phyloP scores from a whole-genome alignment of 805 yeast species.

The Candida ponderosae region DNA sequence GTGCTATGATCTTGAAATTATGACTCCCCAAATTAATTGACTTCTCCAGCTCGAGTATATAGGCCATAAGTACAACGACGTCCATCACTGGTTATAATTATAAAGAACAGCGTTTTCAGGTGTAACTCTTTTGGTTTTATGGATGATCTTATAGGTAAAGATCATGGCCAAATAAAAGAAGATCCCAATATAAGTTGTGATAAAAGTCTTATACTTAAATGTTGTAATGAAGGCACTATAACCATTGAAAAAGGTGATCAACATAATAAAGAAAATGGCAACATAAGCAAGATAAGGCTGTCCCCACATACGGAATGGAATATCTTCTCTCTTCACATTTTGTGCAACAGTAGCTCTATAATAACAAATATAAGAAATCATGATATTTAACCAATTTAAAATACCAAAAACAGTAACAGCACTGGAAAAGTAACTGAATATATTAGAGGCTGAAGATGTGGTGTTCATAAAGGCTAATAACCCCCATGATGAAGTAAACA shows the following conservation, averaged over 20 bases:
- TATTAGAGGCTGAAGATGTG: constrained; percentile 41
- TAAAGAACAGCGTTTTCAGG: constrained; percentile 44
- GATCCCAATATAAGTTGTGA: constrained; percentile 56
- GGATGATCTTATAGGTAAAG: constrained; percentile 41
- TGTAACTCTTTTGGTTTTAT: constrained; percentile 32
- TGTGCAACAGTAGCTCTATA: constrained; percentile 55
- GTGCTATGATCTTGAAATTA: no score
- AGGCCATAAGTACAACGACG: background rate
- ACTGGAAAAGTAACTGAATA: constrained; percentile 61
- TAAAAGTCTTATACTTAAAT: constrained; percentile 45
- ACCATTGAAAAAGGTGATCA: constrained; percentile 32
- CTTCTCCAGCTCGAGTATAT: no score
- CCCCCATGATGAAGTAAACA: constrained; percentile 41
- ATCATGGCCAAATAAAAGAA: constrained; percentile 44
- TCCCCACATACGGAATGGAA: constrained; percentile 52
- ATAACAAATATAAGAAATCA: constrained; percentile 56
- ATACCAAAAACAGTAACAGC: constrained; percentile 67
- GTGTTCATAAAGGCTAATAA: constrained; percentile 61
- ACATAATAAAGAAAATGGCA: constrained; percentile 33
- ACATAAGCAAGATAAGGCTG: constrained; percentile 59
- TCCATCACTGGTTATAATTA: constrained; percentile 34
- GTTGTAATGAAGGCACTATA: constrained; percentile 36
- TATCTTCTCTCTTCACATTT: constrained; percentile 44
- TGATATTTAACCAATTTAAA: constrained; percentile 60
- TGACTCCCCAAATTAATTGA: no score